Evolutionary conservation across 345 rosid species (phyloP).

Genomic region (Salix purpurea): DNA sequence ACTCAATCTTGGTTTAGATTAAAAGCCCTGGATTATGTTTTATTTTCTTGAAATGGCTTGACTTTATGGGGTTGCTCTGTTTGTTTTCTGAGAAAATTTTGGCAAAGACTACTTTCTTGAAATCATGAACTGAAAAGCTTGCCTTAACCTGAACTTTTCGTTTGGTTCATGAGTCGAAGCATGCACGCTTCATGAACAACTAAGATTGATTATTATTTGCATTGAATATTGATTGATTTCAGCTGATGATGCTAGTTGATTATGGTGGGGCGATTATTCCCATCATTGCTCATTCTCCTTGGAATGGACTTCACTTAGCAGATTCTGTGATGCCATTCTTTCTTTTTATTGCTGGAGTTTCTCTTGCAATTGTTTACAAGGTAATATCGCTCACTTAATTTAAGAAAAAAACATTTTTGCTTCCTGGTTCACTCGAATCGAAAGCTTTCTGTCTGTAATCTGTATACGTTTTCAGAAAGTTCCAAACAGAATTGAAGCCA

Average conservation of each 20-base stretch:
- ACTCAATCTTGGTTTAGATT: background rate
- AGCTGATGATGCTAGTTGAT: slow-evolving; percentile 47
- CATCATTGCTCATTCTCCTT: slow-evolving; percentile 39
- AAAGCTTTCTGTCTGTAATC: background rate
- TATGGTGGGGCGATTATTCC: slow-evolving; percentile 40
- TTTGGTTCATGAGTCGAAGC: background rate
- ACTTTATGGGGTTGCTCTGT: background rate
- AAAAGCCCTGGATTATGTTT: background rate
- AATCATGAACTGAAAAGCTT: too few species aligned
- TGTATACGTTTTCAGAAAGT: slow-evolving; percentile 28
- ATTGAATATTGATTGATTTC: background rate
- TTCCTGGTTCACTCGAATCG: background rate
- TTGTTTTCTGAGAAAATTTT: slow-evolving; percentile 10
- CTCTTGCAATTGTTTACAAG: slow-evolving; percentile 46
- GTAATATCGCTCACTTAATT: slow-evolving; percentile 8
- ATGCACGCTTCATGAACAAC: background rate
- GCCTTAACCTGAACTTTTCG: background rate
- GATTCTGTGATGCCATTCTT: slow-evolving; percentile 53
- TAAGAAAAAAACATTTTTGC: background rate
- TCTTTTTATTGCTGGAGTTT: slow-evolving; percentile 41
- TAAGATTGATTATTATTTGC: background rate
- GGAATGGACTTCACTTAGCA: slow-evolving; percentile 45
- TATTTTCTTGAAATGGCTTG: background rate
- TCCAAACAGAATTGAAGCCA: slow-evolving; percentile 31
- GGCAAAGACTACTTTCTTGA: background rate